A percentile compares a stretch with the other conserved stretches of the same genome.
These are phyloP conservation scores for Boletus reticulatus DNA, from an alignment of 768 basidiomycete species.

Conservation along the genomic window DNA sequence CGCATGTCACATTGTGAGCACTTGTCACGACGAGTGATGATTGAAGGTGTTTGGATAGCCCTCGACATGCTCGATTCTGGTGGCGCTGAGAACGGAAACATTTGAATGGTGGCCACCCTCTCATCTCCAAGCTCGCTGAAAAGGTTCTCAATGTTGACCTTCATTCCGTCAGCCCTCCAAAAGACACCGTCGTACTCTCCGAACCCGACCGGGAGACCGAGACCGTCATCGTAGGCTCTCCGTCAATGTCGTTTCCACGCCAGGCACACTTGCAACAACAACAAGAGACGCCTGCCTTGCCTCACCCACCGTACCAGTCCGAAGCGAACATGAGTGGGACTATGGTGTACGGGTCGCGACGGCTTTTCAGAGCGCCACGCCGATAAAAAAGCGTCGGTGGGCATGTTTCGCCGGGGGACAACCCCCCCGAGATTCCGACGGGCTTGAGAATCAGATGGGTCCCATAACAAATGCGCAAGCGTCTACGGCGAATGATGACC, in stretches of 20 bases:
- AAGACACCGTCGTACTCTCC: conserved; percentile 41
- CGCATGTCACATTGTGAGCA: conserved; percentile 77
- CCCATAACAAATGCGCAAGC: conserved; percentile 18
- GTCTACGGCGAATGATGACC: conserved; percentile 18
- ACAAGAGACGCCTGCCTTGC: conserved; percentile 36
- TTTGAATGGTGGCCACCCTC: conserved; percentile 72
- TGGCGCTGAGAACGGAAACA: conserved; percentile 93
- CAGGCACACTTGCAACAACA: conserved; percentile 30
- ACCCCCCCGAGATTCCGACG: conserved; percentile 64
- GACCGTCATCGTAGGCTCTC: conserved; percentile 26
- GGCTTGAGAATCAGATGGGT: conserved; percentile 44
- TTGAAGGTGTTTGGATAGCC: conserved; percentile 85
- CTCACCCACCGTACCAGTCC: conserved; percentile 33
- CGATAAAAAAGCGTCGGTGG: conserved; percentile 25
- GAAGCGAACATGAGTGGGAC: conserved; percentile 23
- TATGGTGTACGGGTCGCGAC: conserved; percentile 27
- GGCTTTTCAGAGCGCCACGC: conserved; percentile 27
- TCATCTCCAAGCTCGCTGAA: conserved; percentile 79
- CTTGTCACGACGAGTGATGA: conserved; percentile 59
- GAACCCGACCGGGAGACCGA: conserved; percentile 49
- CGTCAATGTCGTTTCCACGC: conserved; percentile 24
- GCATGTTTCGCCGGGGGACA: conserved; percentile 24
- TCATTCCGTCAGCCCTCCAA: conserved; percentile 45
- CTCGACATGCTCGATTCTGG: conserved; percentile 83
- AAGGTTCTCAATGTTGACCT: conserved; percentile 74